Conservation (phyloP, 176 grass and related monocot genomes). For the Carex myosuroides region DNA sequence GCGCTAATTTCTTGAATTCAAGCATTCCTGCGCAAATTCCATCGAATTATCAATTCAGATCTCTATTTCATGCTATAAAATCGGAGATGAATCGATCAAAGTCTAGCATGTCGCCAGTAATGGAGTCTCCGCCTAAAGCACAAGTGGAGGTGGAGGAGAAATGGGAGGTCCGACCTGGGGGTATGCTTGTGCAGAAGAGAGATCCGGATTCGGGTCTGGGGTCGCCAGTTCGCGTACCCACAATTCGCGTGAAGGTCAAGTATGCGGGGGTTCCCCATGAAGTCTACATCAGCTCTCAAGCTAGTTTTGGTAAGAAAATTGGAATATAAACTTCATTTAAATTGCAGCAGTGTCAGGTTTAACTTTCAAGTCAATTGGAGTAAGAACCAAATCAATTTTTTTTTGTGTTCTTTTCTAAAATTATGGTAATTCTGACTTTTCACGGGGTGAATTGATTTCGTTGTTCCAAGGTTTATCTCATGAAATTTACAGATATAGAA, state of each 20-base stretch:
- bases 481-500: not conserved
- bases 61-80: conserved; percentile 2
- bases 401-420: not conserved
- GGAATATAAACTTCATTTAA: not conserved
- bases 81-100: conserved; percentile 26
- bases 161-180: conserved; percentile 89
- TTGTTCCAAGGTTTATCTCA: not conserved
- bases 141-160: conserved; percentile 53
- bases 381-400: not conserved
- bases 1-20: not conserved
- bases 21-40: not conserved
- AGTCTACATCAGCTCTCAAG: conserved; percentile 91
- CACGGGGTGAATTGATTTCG: not conserved
- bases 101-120: not conserved
- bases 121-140: not conserved
- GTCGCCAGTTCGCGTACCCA: conserved; percentile 42
- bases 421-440: not conserved
- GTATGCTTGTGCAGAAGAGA: conserved; percentile 95
- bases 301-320: conserved; percentile 52
- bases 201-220: conserved; percentile 27
- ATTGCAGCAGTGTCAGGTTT: not conserved
- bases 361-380: not conserved
- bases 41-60: conserved; percentile 9
- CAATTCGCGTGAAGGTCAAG: conserved; percentile 85
- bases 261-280: conserved; percentile 70